phyloP scores from a whole-genome alignment of 257 asterid species.

The Ajuga chamaepitys region DNA sequence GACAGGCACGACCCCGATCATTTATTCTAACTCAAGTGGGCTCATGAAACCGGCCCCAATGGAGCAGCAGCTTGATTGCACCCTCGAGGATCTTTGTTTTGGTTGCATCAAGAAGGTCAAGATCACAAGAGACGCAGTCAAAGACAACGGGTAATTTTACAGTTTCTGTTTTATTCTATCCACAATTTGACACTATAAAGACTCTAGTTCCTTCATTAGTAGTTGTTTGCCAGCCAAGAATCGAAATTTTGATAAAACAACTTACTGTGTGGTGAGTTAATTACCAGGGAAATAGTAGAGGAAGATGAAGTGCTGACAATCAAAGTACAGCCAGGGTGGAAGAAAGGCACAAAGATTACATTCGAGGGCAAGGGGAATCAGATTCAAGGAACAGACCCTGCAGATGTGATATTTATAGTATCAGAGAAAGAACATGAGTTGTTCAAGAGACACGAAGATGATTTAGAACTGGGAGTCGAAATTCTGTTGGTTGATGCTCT shows the following conservation, averaged over 20 bases:
- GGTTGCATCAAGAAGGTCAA: slow-evolving; percentile 60
- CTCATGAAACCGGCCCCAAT: slow-evolving; percentile 48
- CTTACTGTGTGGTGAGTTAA: neutral
- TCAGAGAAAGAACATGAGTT: slow-evolving; percentile 42
- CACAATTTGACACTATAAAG: neutral
- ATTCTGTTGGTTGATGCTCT: slow-evolving; percentile 59
- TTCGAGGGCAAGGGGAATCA: slow-evolving; percentile 68
- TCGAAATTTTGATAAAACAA: neutral
- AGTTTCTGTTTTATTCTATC: neutral
- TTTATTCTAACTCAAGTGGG: slow-evolving; percentile 53
- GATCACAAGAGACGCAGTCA: slow-evolving; percentile 39
- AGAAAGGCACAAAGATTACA: slow-evolving; percentile 54
- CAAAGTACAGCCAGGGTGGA: slow-evolving; percentile 76
- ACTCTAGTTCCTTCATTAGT: no score
- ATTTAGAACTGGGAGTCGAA: slow-evolving; percentile 41
- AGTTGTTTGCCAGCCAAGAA: no score
- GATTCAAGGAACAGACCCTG: slow-evolving; percentile 33
- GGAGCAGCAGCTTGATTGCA: slow-evolving; percentile 57
- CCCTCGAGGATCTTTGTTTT: slow-evolving; percentile 73
- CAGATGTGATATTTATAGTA: slow-evolving; percentile 45
- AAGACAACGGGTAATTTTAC: slow-evolving; percentile 38
- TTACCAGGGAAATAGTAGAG: slow-evolving; percentile 37
- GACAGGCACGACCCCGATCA: slow-evolving; percentile 35
- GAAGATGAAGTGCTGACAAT: slow-evolving; percentile 55
- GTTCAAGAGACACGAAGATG: slow-evolving; percentile 54